phyloP scores from a whole-genome alignment of 1,284 basidiomycete genomes.

The Exsudoporus floridanus region DNA sequence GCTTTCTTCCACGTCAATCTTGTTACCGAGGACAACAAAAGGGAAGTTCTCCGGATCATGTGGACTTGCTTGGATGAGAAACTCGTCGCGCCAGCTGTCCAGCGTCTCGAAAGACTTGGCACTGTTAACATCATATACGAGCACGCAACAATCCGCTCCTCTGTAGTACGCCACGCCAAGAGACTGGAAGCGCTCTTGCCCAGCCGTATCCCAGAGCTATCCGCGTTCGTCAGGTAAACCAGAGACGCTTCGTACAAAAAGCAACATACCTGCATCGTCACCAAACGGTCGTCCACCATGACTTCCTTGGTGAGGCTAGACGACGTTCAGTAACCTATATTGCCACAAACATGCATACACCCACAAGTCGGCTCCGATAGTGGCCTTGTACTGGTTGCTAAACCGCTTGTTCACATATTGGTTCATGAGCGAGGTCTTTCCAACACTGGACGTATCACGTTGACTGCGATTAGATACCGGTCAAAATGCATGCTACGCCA shows the following conservation, averaged over 20 bases:
- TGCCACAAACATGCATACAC: slow-evolving; percentile 34
- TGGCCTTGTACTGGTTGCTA: slow-evolving; percentile 99
- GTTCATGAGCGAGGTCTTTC: slow-evolving; percentile 99
- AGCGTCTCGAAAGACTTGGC: slow-evolving; percentile 98
- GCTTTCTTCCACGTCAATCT: slow-evolving; percentile 99
- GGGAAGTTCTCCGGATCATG: slow-evolving; percentile 99
- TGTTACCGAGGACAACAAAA: slow-evolving; percentile 98
- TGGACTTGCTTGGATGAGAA: slow-evolving; percentile 96
- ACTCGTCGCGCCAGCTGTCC: slow-evolving; percentile 97
- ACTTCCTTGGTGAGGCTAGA: slow-evolving; percentile 95
- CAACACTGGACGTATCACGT: slow-evolving; percentile 64
- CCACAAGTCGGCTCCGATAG: slow-evolving; percentile 89
- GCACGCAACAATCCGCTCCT: slow-evolving; percentile 98
- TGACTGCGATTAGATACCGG: slow-evolving; percentile 15
- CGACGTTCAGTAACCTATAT: slow-evolving; percentile 16
- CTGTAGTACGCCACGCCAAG: slow-evolving; percentile 99
- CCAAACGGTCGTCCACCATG: slow-evolving; percentile 96
- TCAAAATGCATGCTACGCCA: slow-evolving; percentile 8
- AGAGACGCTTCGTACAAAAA: slow-evolving; percentile 4
- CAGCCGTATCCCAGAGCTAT: slow-evolving; percentile 98
- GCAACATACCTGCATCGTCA: slow-evolving; percentile 91
- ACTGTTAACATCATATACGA: slow-evolving; percentile 99
- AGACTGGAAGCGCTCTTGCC: slow-evolving; percentile 99
- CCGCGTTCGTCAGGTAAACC: slow-evolving; percentile 8
- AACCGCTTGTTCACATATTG: slow-evolving; percentile 99